Conservation (phyloP, 441 rosid genomes). For the Mallotus repandus region DNA sequence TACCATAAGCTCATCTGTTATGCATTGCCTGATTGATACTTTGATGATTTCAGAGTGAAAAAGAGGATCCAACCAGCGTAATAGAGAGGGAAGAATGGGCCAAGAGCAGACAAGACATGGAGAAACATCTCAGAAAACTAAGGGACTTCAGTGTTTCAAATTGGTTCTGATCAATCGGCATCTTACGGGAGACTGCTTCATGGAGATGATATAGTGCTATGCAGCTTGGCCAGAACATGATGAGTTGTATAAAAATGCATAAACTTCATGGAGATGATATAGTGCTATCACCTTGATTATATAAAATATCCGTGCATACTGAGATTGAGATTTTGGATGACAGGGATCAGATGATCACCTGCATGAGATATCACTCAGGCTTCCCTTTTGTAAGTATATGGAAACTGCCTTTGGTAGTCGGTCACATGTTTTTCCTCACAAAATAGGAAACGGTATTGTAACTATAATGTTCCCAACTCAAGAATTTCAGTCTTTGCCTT, state of each 20-base stretch:
- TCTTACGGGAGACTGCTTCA: not conserved
- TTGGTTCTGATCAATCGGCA: slow-evolving; percentile 50
- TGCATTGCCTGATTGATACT: slow-evolving; percentile 13
- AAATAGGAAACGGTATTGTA: too few species aligned
- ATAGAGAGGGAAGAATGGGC: slow-evolving; percentile 86
- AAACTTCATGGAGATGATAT: too few species aligned
- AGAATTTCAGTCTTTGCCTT: too few species aligned
- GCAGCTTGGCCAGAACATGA: slow-evolving; percentile 6
- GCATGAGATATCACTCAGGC: not conserved
- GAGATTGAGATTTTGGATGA: not conserved
- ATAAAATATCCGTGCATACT: not conserved
- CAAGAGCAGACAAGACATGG: slow-evolving; percentile 73
- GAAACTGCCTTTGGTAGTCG: not conserved
- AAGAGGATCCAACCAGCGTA: slow-evolving; percentile 69
- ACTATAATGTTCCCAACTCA: too few species aligned
- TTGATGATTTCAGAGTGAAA: slow-evolving; percentile 48
- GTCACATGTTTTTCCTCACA: too few species aligned
- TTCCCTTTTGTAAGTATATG: not conserved
- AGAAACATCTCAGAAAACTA: slow-evolving; percentile 82
- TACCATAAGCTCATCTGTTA: not conserved
- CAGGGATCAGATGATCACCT: not conserved
- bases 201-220: slow-evolving; percentile 3
- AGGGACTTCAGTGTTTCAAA: slow-evolving; percentile 77
- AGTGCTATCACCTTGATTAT: not conserved
- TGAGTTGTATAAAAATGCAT: slow-evolving; percentile 11